A percentile compares a stretch with the other conserved stretches of the same genome.
Conservation (phyloP, 108 stramenopile genomes). For the Craspedostauros australis region DNA sequence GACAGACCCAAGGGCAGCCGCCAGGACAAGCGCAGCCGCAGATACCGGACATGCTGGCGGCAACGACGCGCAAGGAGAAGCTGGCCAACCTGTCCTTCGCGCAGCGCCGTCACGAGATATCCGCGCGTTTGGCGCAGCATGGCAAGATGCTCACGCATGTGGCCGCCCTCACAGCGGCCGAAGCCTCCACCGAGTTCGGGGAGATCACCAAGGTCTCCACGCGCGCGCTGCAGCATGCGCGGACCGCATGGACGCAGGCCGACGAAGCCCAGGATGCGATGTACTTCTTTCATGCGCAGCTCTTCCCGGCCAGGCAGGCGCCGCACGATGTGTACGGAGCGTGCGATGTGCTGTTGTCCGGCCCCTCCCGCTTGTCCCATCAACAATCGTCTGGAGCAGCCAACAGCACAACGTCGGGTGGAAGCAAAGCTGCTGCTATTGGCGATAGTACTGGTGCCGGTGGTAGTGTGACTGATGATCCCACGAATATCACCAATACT, state of each 20-base stretch:
- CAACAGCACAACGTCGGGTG: not conserved
- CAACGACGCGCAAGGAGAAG: conserved; percentile 29
- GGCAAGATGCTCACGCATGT: conserved; percentile 54
- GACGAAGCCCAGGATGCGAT: conserved; percentile 87
- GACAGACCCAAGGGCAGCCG: conserved; percentile 1
- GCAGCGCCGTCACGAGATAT: conserved; percentile 79
- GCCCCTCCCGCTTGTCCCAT: too few relatives aligned
- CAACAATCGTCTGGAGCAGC: not conserved
- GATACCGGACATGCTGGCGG: conserved; percentile 2
- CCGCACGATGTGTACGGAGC: conserved; percentile 78
- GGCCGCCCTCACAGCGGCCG: conserved; percentile 57
- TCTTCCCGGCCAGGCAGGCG: conserved; percentile 50
- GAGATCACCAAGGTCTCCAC: conserved; percentile 39
- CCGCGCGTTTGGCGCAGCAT: conserved; percentile 60
- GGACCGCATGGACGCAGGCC: conserved; percentile 54
- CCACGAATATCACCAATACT: not conserved
- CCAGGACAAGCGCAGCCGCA: conserved; percentile 1
- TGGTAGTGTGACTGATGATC: not conserved
- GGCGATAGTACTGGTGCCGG: not conserved
- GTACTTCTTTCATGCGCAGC: conserved; percentile 78
- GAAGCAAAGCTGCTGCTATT: not conserved
- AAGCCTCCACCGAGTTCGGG: conserved; percentile 19
- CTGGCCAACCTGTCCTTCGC: conserved; percentile 81
- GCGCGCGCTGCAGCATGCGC: conserved; percentile 60
- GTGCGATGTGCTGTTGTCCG: conserved; percentile 37